Evolutionary conservation across 305 asterid genomes (phyloP).

Genomic region (Nicotiana rustica): DNA sequence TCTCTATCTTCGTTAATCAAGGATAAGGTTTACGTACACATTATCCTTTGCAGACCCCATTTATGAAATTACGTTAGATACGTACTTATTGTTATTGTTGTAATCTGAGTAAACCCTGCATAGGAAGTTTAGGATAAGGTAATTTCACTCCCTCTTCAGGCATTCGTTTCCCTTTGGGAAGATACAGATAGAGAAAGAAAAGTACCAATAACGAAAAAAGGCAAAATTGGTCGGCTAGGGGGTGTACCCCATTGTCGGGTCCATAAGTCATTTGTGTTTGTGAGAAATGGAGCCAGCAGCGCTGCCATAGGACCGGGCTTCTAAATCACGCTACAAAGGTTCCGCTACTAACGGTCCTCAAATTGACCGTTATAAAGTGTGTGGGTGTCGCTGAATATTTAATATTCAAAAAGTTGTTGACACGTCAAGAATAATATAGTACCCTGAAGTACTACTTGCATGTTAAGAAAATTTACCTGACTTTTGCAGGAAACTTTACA

Average conservation of each 20-base stretch:
- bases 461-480: conserved; percentile 12
- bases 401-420: conserved; percentile 9
- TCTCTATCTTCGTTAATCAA: too few species aligned
- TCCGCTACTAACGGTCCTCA: conserved; percentile 30
- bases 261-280: too few species aligned
- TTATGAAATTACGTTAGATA: too few species aligned
- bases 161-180: not conserved
- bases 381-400: not conserved
- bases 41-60: fast-evolving
- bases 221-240: not conserved
- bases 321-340: conserved; percentile 3
- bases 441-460: not conserved
- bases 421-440: not conserved
- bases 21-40: too few species aligned
- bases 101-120: not conserved
- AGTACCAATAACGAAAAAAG: not conserved
- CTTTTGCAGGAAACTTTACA: conserved; percentile 17
- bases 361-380: conserved; percentile 25
- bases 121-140: not conserved
- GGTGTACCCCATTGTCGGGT: not conserved
- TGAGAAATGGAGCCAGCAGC: not conserved
- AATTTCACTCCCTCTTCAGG: not conserved
- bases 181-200: not conserved
- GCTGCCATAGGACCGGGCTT: conserved; percentile 10
- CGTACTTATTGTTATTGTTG: too few species aligned